Evolutionary conservation across 1,139 yeast genomes (phyloP), one percentile per base, ranked within the genome.

Genomic region (Wickerhamomyces sp.): DNA sequence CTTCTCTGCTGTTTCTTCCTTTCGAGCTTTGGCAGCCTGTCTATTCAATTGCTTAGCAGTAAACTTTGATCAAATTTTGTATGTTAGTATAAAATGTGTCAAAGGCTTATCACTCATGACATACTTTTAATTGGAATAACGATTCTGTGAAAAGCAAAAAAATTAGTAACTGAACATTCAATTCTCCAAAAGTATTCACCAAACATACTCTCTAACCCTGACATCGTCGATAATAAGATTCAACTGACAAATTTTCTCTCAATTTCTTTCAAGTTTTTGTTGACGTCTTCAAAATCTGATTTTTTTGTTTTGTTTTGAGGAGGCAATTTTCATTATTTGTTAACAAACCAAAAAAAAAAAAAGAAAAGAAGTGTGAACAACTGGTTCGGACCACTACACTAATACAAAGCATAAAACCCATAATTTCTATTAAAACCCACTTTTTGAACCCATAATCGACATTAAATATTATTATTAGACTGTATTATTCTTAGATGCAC

Each of bases 11-110:
- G 81, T 79, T 62, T 89, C 95, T 62, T 93, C 99, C 62, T 90
- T 91, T 7, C 90, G 89, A 1, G 98, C 93, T 62, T 85, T 86
- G 33, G 83, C 75, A 2, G 98, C 93, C 66, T 94, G 99, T 60
- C 91, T 77, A 60, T 81, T 87, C 49, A 94, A 76, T 70, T 87
- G 96, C 65, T 93, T 94, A 4, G 98, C 94, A 3, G 99, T 93
- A 66, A 93, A 93, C 72, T 87, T 68, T 59, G 13, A 10, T 18
- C 23, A 18, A 18, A 13, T 30, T n/a, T 27, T 18, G 36, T 9
- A n/a, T 13, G 31, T 29, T 29, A 29, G 31, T 29, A 29, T 29
- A 3, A 29, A 29, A 29, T 29, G 31, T 29, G 31, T 29, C 31
- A 29, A 29, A 29, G 6, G 23, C 23, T 18, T 29, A 11, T 10